Evolutionary conservation across 306 rosid species (phyloP), one percentile per base, ranked within the genome.

Genomic region (Acmispon strigosus): DNA sequence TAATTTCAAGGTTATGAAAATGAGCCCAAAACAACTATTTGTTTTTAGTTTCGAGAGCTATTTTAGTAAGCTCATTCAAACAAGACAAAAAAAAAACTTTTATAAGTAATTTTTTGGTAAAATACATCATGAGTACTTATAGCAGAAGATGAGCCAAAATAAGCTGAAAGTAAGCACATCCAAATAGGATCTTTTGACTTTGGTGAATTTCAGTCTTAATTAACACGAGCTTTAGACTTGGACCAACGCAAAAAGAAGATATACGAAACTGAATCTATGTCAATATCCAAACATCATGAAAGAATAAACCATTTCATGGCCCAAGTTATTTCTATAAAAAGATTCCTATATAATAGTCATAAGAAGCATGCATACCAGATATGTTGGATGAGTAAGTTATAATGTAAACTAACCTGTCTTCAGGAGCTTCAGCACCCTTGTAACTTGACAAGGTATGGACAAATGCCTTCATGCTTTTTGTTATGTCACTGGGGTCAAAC

Each of bases 361-460:
- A 10, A 5, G 56, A 7, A 59, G 62, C 20, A 32, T 62, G 78
- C 59, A 10, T 45, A 71, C 48, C 67, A 47, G 55, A 56, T 4
- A 72, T 49, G 39, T 53, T 58, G 74, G 59, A 48, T 39, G 45
- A 29, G 53, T 15, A 36, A n/a, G 45, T 17, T 17, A 24, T 45
- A 34, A 29, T 61, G 16, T 72, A 64, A 16, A 62, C 89, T 53
- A 72, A 91, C 97, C 96, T 86, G 85, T 85, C 81, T 66, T 83
- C 85, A 7, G 92, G 92, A 76, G 92, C 88, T 81, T 95, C 96
- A 58, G 91, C 99, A 65, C 99, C 97, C 80, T 95, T 68, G 69
- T 82, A 91, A 85, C 96, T 89, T 69, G 96, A 95, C 76, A 95
- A 73, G 73, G 78, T 87, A 52, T 81, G 78, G 72, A 95, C 92